Evolutionary conservation across 108 stramenopile genomes (phyloP).

Genomic region (Nitzschia inconspicua): DNA sequence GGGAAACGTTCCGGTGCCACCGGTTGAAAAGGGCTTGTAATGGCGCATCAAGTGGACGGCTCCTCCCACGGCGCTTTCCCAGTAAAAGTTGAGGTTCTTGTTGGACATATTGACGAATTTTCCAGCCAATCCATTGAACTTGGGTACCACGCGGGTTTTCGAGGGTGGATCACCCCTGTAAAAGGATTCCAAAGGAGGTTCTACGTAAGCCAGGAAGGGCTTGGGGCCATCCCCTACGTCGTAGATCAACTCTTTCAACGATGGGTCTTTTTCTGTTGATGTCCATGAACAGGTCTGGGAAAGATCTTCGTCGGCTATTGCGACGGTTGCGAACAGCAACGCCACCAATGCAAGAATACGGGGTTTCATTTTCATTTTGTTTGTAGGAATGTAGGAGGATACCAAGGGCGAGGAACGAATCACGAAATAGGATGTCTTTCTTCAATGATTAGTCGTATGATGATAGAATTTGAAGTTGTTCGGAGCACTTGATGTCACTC

Average conservation of each 20-base stretch:
- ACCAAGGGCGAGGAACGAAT: no score
- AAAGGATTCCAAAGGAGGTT: constrained; percentile 69
- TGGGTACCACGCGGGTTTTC: constrained; percentile 26
- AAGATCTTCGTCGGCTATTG: no score
- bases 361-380: no score
- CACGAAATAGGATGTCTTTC: no score
- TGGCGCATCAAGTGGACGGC: constrained; percentile 26
- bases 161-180: constrained; percentile 40
- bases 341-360: no score
- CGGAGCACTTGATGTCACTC: no score
- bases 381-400: no score
- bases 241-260: constrained; percentile 42
- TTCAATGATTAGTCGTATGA: no score
- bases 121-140: constrained; percentile 57
- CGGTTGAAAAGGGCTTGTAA: constrained; percentile 41
- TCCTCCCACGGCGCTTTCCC: constrained; percentile 47
- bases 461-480: no score
- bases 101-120: constrained; percentile 77
- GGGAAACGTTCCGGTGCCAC: constrained; percentile 63
- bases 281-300: constrained; percentile 31
- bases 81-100: constrained; percentile 37
- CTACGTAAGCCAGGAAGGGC: constrained; percentile 58
- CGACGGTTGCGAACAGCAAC: no score
- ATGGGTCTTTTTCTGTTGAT: constrained; percentile 23
- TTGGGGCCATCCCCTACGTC: constrained; percentile 55